Evolutionary conservation across 108 stramenopile genomes (phyloP), one percentile per base, ranked within the genome.

Genomic region (Aurantiochytrium sp.): DNA sequence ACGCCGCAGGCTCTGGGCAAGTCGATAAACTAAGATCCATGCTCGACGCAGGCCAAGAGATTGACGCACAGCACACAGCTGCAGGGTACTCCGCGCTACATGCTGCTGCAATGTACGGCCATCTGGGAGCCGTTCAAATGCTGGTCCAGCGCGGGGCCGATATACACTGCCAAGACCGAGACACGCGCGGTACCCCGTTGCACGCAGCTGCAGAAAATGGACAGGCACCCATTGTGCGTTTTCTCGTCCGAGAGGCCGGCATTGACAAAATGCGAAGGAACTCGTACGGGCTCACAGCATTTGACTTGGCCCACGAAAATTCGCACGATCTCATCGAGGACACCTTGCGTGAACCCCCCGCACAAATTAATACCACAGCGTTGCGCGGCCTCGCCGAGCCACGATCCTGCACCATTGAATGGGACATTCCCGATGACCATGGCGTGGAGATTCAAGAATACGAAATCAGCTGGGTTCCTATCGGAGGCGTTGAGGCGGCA

Each of bases 131-230:
- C 4, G 45, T 53, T 0, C 19, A 83, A 35, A 14, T 83, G 12
- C 28, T 83, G 10, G 45, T 83, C 23, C 10, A 83, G 4, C n/a
- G 49, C n/a, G 76, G 76, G 6, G 76, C 76, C 16, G 76, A 83
- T 35, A 12, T 83, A 6, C 51, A 83, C 49, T 83, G 76, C 51
- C 14, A 53, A 83, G 49, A 53, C 43, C n/a, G 28, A 16, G 19
- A 28, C 0, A 53, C 45, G 25, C 49, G 76, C 23, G 49, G 23
- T 23, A 83, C 76, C 28, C 49, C 76, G 0, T 35, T 83, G 51
- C 76, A 83, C 76, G n/a, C 25, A 12, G 76, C 76, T 12, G 76
- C 76, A 53, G 76, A 83, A 53, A 83, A 83, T 23, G 76, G 76
- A 6, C 76, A 83, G 49, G 76, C 76, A 2, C 49, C 51, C n/a